Conservation (phyloP, 805 yeast genomes). For the Cyberlindnera veronae region DNA sequence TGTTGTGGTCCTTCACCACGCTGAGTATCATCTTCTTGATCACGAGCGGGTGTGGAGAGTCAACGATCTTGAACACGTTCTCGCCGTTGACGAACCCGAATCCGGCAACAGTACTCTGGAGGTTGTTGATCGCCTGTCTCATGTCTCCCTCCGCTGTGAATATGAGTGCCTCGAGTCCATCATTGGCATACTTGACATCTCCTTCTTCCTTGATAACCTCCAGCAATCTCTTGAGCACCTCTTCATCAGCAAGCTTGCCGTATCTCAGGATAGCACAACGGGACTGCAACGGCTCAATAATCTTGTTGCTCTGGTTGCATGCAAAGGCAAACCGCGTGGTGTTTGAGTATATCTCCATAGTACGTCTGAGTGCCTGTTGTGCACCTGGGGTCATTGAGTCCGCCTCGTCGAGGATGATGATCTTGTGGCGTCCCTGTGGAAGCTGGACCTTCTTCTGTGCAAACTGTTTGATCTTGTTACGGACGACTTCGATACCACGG, state of each 20-base stretch:
- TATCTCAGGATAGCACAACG: slow-evolving; percentile 94
- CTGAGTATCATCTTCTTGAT: slow-evolving; percentile 66
- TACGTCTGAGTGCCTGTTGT: slow-evolving; percentile 90
- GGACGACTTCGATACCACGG: slow-evolving; percentile 94
- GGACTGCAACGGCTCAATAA: slow-evolving; percentile 94
- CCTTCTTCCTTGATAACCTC: slow-evolving; percentile 69
- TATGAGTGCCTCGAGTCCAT: slow-evolving; percentile 87
- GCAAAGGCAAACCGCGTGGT: slow-evolving; percentile 98
- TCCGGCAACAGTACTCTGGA: slow-evolving; percentile 93
- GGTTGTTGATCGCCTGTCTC: slow-evolving; percentile 95
- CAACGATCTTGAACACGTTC: slow-evolving; percentile 93
- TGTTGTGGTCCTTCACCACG: slow-evolving; percentile 36
- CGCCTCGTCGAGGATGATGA: slow-evolving; percentile 90
- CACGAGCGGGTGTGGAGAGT: slow-evolving; percentile 90
- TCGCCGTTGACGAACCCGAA: slow-evolving; percentile 87
- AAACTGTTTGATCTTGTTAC: slow-evolving; percentile 90
- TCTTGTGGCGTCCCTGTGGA: slow-evolving; percentile 89
- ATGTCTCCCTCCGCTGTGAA: slow-evolving; percentile 98
- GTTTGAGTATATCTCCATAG: slow-evolving; percentile 94
- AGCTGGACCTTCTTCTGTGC: slow-evolving; percentile 90
- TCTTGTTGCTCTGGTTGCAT: slow-evolving; percentile 90
- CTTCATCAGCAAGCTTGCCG: slow-evolving; percentile 76
- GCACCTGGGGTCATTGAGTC: slow-evolving; percentile 98
- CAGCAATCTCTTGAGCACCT: slow-evolving; percentile 71
- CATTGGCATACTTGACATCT: slow-evolving; percentile 75